Percentiles rank a stretch among this genome's conserved stretches.
Conservation (phyloP, 768 basidiomycete species). For the Termitomyces sp. region DNA sequence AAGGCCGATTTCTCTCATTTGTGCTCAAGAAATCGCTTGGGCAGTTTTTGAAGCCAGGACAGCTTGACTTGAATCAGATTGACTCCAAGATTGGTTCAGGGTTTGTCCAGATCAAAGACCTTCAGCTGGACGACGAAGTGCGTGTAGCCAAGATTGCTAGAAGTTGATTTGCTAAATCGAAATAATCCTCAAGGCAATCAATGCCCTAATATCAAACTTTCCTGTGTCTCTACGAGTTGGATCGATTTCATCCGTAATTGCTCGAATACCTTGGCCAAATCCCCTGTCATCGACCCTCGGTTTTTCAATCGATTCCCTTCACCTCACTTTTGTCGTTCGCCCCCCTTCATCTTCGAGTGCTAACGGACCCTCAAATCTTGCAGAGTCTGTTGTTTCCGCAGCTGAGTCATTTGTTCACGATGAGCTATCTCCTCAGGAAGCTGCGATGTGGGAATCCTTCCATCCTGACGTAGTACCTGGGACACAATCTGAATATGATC, state of each 20-base stretch:
- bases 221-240: conserved; percentile 73
- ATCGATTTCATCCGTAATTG: conserved; percentile 69
- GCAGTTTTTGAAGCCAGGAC: conserved; percentile 84
- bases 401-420: conserved; percentile 83
- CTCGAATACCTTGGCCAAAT: conserved; percentile 83
- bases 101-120: conserved; percentile 78
- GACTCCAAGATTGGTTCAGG: conserved; percentile 94
- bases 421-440: conserved; percentile 70
- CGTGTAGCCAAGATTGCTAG: conserved; percentile 22
- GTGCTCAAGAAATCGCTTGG: conserved; percentile 80
- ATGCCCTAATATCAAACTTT: conserved; percentile 57
- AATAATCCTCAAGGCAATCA: conserved; percentile 62
- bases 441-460: conserved; percentile 65
- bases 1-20: conserved; percentile 88
- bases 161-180: conserved; percentile 13
- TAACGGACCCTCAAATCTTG: conserved; percentile 40
- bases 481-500: conserved; percentile 27
- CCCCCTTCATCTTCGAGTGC: conserved; percentile 22
- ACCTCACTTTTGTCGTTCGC: conserved; percentile 58
- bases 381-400: conserved; percentile 69
- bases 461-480: conserved; percentile 38
- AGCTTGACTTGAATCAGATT: conserved; percentile 81
- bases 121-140: conserved; percentile 76
- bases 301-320: conserved; percentile 63
- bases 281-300: conserved; percentile 73